Percentiles rank a stretch among this genome's conserved stretches.
Conservation (phyloP, 2,329 filamentous ascomycete genomes). For the Alternaria solani region DNA sequence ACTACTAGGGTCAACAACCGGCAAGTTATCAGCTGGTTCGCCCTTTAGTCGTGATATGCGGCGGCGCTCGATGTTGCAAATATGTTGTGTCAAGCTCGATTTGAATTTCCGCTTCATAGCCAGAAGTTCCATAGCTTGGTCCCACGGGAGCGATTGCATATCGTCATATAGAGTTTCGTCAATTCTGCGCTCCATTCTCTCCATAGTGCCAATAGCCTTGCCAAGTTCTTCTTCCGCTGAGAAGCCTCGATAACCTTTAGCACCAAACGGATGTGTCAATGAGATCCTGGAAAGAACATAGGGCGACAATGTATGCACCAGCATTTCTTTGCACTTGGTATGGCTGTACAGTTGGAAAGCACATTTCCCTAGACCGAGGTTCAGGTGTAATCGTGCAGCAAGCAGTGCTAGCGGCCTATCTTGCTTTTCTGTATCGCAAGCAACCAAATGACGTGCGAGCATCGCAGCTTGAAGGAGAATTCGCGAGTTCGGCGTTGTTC, state of each 20-base stretch:
- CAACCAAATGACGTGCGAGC: conserved; percentile 34
- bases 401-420: conserved; percentile 41
- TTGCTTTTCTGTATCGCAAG: conserved; percentile 34
- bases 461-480: conserved; percentile 41
- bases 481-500: conserved; percentile 21
- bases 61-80: conserved; percentile 42
- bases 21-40: conserved; percentile 28
- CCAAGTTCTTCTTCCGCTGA: conserved; percentile 41
- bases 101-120: conserved; percentile 35
- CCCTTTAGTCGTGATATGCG: conserved; percentile 43
- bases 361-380: conserved; percentile 40
- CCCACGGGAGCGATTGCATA: conserved; percentile 39
- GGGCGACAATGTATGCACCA: conserved; percentile 44
- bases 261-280: conserved; percentile 44
- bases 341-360: conserved; percentile 41
- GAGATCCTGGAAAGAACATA: conserved; percentile 44
- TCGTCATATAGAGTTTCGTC: conserved; percentile 37
- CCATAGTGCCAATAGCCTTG: conserved; percentile 38
- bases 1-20: conserved; percentile 30
- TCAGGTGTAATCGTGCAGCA: conserved; percentile 43
- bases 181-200: conserved; percentile 39
- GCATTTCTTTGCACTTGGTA: conserved; percentile 46
- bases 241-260: conserved; percentile 34
- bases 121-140: conserved; percentile 37
- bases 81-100: conserved; percentile 42